Evolutionary conservation across 306 rosid species (phyloP).

Genomic region (Abrus pulchellus): DNA sequence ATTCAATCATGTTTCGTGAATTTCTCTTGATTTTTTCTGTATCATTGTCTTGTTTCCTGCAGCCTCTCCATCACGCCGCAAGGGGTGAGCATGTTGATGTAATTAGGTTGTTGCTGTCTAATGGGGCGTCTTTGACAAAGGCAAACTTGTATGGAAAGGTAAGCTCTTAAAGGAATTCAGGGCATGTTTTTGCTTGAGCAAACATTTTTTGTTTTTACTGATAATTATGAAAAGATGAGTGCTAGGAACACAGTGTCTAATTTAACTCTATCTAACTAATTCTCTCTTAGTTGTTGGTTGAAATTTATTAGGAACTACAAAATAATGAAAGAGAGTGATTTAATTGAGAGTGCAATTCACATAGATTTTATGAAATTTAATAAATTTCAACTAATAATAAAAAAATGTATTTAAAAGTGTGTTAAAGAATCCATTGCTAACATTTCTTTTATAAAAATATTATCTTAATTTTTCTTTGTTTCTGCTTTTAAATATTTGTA

Average conservation of each 20-base stretch:
- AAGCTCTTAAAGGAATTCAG: slow-evolving; percentile 31
- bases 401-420: too few relatives aligned
- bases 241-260: too few relatives aligned
- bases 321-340: too few relatives aligned
- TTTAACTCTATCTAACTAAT: too few relatives aligned
- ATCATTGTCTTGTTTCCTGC: slow-evolving; percentile 50
- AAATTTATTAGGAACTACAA: too few relatives aligned
- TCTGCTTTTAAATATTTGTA: background rate
- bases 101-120: slow-evolving; percentile 65
- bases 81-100: slow-evolving; percentile 88
- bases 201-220: background rate
- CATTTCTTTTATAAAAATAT: too few relatives aligned
- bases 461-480: background rate
- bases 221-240: background rate
- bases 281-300: too few relatives aligned
- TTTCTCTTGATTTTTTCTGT: slow-evolving; percentile 18
- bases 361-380: too few relatives aligned
- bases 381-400: too few relatives aligned
- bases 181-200: background rate
- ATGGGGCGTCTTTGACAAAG: slow-evolving; percentile 73
- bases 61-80: slow-evolving; percentile 98
- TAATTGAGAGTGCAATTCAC: too few relatives aligned
- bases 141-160: slow-evolving; percentile 83
- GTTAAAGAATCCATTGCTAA: too few relatives aligned
- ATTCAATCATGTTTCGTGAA: background rate